A percentile compares a stretch with the other conserved stretches of the same genome.
Evolutionary conservation across 176 grass and related monocot genomes (phyloP).

Genomic region (Puccinellia tenuiflora): DNA sequence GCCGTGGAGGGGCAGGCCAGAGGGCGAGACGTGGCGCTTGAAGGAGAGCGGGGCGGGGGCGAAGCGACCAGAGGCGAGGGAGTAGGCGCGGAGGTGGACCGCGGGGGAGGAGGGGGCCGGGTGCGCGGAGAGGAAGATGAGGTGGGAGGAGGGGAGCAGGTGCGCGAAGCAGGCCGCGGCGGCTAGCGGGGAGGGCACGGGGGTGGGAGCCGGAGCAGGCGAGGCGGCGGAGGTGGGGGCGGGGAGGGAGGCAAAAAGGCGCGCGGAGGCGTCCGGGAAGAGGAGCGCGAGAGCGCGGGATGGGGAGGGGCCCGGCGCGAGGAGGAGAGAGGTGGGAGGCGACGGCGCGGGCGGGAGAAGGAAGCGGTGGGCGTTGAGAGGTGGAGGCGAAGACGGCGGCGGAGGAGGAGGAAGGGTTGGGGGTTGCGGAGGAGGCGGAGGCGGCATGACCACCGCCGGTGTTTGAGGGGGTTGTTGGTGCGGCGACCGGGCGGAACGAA

Average conservation of each 20-base stretch:
- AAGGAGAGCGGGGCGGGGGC: slow-evolving; percentile 39
- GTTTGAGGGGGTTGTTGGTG: slow-evolving; percentile 21
- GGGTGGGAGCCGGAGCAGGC: slow-evolving; percentile 28
- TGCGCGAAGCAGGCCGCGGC: slow-evolving; percentile 51
- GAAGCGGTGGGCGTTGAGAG: slow-evolving; percentile 25
- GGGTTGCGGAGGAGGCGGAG: slow-evolving; percentile 24
- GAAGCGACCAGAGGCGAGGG: slow-evolving; percentile 46
- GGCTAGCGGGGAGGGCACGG: slow-evolving; percentile 50
- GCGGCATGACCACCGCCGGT: slow-evolving; percentile 53
- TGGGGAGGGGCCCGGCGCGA: slow-evolving; percentile 26
- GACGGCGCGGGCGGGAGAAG: slow-evolving; percentile 26
- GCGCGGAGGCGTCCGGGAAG: slow-evolving; percentile 33
- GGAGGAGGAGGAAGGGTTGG: background rate
- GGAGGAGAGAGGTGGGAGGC: slow-evolving; percentile 24
- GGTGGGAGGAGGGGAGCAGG: slow-evolving; percentile 45
- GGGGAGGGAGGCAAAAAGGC: slow-evolving; percentile 31
- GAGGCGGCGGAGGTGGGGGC: background rate
- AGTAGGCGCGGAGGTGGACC: slow-evolving; percentile 60
- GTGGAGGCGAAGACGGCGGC: slow-evolving; percentile 18
- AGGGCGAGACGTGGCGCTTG: slow-evolving; percentile 26
- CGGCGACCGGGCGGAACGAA: slow-evolving; percentile 31
- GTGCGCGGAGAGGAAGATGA: slow-evolving; percentile 47
- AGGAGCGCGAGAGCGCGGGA: slow-evolving; percentile 37
- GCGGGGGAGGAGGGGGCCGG: slow-evolving; percentile 45
- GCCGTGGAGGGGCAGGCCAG: slow-evolving; percentile 38